Percentiles rank a stretch among this genome's conserved stretches.
These are phyloP conservation scores for Oryza rufipogon DNA, from an alignment of 176 grass and related monocot genomes.

Conservation along the genomic window DNA sequence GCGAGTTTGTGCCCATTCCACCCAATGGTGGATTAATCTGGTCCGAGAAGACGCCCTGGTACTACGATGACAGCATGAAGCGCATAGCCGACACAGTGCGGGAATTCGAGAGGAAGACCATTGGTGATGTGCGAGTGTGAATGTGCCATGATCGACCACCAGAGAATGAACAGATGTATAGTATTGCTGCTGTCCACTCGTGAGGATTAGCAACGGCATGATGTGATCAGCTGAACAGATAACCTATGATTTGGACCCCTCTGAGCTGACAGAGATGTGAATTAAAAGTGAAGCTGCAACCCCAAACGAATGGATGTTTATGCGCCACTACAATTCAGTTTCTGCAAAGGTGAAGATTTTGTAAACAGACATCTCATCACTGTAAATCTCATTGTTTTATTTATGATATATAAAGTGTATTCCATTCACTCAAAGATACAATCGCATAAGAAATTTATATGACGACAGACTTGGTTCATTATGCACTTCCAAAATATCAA, in stretches of 20 bases:
- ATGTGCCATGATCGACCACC: neutral
- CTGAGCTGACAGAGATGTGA: conserved; percentile 30
- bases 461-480: neutral
- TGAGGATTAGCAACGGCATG: conserved; percentile 15
- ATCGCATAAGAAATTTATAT: neutral
- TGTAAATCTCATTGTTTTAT: conserved; percentile 57
- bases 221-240: conserved; percentile 7
- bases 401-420: conserved; percentile 11
- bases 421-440: neutral
- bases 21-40: conserved; percentile 57
- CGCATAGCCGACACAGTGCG: conserved; percentile 13
- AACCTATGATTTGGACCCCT: conserved; percentile 25
- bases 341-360: conserved; percentile 45
- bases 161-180: conserved; percentile 18
- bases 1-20: conserved; percentile 62
- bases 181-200: conserved; percentile 19
- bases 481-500: neutral
- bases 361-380: conserved; percentile 10
- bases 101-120: conserved; percentile 45
- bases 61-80: conserved; percentile 82
- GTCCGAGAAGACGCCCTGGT: conserved; percentile 85
- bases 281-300: conserved; percentile 39
- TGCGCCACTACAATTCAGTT: neutral
- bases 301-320: conserved; percentile 11
- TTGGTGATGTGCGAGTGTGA: conserved; percentile 32